Evolutionary conservation across 345 rosid species (phyloP).

Genomic region (Sapria himalayana): DNA sequence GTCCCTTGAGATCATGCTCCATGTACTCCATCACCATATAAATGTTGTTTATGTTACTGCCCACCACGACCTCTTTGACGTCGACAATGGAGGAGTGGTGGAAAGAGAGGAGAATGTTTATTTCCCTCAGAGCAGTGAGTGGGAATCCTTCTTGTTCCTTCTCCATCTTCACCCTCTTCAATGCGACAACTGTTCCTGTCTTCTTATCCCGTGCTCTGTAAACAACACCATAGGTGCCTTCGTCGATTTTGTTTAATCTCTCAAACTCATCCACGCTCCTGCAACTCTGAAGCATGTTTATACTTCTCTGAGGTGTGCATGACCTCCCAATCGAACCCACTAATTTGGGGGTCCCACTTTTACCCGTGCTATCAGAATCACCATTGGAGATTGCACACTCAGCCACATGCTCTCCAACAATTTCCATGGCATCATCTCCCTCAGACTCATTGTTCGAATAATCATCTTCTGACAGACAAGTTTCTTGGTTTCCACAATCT

Average conservation of each 20-base stretch:
- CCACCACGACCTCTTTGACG: slow-evolving; percentile 97
- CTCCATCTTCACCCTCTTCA: slow-evolving; percentile 99
- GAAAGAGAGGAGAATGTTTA: slow-evolving; percentile 88
- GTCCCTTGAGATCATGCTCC: slow-evolving; percentile 95
- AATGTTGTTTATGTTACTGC: slow-evolving; percentile 82
- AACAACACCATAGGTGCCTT: slow-evolving; percentile 98
- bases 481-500: slow-evolving; percentile 24
- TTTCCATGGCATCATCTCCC: slow-evolving; percentile 53
- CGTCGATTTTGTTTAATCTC: slow-evolving; percentile 94
- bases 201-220: slow-evolving; percentile 90
- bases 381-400: slow-evolving; percentile 21
- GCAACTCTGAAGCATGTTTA: slow-evolving; percentile 93
- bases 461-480: slow-evolving; percentile 36
- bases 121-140: slow-evolving; percentile 79
- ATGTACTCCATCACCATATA: slow-evolving; percentile 99
- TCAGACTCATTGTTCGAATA: slow-evolving; percentile 26
- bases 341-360: slow-evolving; percentile 25
- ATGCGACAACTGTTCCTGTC: slow-evolving; percentile 84
- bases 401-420: slow-evolving; percentile 24
- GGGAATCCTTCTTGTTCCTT: slow-evolving; percentile 99
- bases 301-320: slow-evolving; percentile 48
- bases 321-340: too few species aligned
- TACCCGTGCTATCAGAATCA: slow-evolving; percentile 31
- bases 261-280: slow-evolving; percentile 97
- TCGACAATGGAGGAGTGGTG: slow-evolving; percentile 90